Conservation (phyloP, 305 asterid species). For the Fraxinus nigra region DNA sequence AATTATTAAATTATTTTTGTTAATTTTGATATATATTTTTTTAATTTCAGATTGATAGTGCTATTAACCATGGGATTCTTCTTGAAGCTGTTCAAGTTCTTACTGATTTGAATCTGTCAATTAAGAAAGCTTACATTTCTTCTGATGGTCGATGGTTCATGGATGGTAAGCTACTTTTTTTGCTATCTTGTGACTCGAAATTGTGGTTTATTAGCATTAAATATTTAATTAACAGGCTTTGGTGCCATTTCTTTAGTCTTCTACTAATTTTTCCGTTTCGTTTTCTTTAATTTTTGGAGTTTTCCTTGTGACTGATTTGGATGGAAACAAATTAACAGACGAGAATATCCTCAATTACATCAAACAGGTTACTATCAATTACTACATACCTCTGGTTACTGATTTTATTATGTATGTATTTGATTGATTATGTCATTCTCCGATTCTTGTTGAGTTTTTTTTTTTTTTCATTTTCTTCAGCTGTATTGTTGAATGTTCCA, state of each 20-base stretch:
- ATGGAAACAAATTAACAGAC: conserved; percentile 86
- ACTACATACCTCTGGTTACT: neutral
- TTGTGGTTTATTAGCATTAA: neutral
- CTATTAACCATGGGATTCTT: conserved; percentile 59
- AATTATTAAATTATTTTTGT: neutral
- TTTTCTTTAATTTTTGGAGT: conserved; percentile 45
- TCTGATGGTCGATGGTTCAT: conserved; percentile 97
- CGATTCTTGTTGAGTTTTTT: too few relatives aligned
- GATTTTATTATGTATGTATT: neutral
- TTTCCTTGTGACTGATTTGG: conserved; percentile 84
- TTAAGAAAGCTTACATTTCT: conserved; percentile 82
- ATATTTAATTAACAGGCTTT: neutral
- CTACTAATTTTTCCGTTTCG: conserved; percentile 28
- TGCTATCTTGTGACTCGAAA: neutral
- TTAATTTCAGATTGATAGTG: conserved; percentile 67
- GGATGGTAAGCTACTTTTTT: conserved; percentile 60
- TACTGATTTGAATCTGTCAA: conserved; percentile 89
- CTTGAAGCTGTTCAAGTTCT: too few relatives aligned
- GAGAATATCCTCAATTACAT: conserved; percentile 73
- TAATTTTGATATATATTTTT: neutral
- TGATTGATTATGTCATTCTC: neutral
- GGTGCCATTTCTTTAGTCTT: neutral
- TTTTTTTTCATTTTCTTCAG: too few relatives aligned
- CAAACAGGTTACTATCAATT: conserved; percentile 58
- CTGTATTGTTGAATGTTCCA: too few relatives aligned